Percentiles rank a stretch among this genome's conserved stretches.
These are phyloP conservation scores for Jacaranda copaia DNA, from an alignment of 257 asterid species.

Conservation along the genomic window DNA sequence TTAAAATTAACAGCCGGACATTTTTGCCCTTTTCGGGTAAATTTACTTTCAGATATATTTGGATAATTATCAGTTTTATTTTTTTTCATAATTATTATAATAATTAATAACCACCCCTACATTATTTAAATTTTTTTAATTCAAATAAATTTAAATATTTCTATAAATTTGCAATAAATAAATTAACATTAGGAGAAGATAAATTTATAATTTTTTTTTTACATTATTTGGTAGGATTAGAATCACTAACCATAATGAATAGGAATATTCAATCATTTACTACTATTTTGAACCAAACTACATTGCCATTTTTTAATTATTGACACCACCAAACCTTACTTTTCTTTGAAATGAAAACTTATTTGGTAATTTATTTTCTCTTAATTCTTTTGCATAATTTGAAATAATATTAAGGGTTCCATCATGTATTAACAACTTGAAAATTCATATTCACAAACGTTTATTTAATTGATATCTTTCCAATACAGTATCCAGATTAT, in stretches of 20 bases:
- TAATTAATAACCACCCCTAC: no score
- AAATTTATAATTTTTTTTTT: background rate
- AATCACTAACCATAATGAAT: constrained; percentile 19
- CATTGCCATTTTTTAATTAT: constrained; percentile 29
- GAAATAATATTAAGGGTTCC: background rate
- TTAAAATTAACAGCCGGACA: constrained; percentile 34
- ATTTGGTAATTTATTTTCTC: constrained; percentile 1
- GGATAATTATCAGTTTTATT: background rate
- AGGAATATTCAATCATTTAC: constrained; percentile 34
- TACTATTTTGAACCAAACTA: constrained; percentile 28
- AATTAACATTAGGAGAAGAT: background rate
- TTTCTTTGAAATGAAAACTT: background rate
- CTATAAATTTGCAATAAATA: no score
- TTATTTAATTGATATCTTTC: no score
- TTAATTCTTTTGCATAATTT: background rate
- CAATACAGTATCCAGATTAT: no score
- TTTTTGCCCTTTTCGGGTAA: constrained; percentile 30
- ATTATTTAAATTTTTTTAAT: no score
- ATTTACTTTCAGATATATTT: background rate
- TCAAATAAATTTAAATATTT: no score
- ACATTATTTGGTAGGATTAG: constrained; percentile 10
- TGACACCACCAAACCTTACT: constrained; percentile 41
- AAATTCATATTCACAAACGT: background rate
- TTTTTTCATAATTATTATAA: background rate
- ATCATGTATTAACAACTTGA: background rate